Conservation (phyloP, 495 filamentous ascomycete genomes). For the Rostrohypoxylon terebratum region DNA sequence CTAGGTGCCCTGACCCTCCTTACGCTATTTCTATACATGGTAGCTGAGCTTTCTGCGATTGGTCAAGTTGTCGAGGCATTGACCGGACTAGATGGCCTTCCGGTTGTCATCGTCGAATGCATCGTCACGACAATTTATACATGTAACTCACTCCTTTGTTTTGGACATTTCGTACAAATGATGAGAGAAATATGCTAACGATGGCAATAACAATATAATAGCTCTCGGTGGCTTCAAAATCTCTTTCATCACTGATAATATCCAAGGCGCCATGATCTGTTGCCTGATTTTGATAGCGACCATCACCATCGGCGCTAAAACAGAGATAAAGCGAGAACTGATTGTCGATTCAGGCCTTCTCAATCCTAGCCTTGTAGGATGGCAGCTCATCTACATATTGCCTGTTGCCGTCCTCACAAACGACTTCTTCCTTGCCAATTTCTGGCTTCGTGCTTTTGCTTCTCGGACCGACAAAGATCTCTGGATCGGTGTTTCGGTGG, state of each 20-base stretch:
- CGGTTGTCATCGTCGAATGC: conserved; percentile 78
- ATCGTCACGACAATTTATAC: conserved; percentile 81
- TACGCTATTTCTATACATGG: conserved; percentile 84
- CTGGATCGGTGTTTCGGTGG: conserved; percentile 74
- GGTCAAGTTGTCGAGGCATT: conserved; percentile 78
- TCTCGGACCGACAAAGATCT: conserved; percentile 80
- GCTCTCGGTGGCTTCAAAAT: conserved; percentile 80
- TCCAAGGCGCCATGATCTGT: conserved; percentile 80
- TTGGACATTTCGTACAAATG: background rate
- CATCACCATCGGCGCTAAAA: conserved; percentile 77
- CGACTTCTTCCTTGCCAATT: conserved; percentile 81
- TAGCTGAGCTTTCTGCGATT: conserved; percentile 78
- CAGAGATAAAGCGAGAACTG: conserved; percentile 72
- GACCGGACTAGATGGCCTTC: conserved; percentile 78
- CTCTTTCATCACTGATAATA: conserved; percentile 81
- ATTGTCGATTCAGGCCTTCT: conserved; percentile 71
- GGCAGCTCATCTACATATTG: conserved; percentile 82
- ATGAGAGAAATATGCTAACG: conserved; percentile 25
- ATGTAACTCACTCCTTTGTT: conserved; percentile 60
- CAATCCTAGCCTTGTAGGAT: conserved; percentile 72
- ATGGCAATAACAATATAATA: conserved; percentile 46
- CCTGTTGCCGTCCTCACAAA: conserved; percentile 80
- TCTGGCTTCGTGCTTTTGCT: conserved; percentile 86
- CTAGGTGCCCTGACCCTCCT: conserved; percentile 78
- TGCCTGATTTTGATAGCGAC: conserved; percentile 74